phyloP scores from a whole-genome alignment of 2,329 filamentous ascomycete species.

The Catunica adiposa region DNA sequence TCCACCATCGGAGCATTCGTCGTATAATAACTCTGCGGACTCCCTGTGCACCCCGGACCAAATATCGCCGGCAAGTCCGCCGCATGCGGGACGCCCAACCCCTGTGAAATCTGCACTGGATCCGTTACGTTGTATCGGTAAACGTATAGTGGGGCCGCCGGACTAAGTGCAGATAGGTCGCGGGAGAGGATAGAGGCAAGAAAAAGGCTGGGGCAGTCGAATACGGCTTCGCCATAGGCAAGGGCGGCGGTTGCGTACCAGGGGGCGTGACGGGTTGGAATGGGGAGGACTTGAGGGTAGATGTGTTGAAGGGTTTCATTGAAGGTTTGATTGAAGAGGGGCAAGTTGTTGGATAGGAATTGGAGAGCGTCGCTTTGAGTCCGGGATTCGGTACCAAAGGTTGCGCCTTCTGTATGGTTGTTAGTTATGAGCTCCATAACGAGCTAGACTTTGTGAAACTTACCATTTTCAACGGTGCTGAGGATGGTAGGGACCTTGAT shows the following conservation, averaged over 20 bases:
- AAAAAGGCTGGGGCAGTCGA: slow-evolving; percentile 25
- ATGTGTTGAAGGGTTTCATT: slow-evolving; percentile 21
- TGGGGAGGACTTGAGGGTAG: slow-evolving; percentile 24
- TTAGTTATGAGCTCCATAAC: background rate
- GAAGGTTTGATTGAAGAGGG: slow-evolving; percentile 24
- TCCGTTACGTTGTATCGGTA: slow-evolving; percentile 36
- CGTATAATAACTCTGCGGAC: slow-evolving; percentile 25
- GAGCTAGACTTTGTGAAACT: slow-evolving; percentile 12
- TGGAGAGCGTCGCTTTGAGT: slow-evolving; percentile 21
- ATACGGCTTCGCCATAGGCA: slow-evolving; percentile 31
- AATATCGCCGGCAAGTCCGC: slow-evolving; percentile 33
- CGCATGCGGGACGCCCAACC: slow-evolving; percentile 32
- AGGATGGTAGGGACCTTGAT: slow-evolving; percentile 29
- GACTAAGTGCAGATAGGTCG: slow-evolving; percentile 14
- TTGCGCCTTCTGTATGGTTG: slow-evolving; percentile 27
- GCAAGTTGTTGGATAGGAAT: slow-evolving; percentile 33
- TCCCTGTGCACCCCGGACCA: slow-evolving; percentile 23
- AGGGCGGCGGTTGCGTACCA: slow-evolving; percentile 29
- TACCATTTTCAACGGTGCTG: slow-evolving; percentile 29
- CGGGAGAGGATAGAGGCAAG: slow-evolving; percentile 20
- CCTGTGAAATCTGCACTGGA: slow-evolving; percentile 20
- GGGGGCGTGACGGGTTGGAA: slow-evolving; percentile 24
- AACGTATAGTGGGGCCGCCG: slow-evolving; percentile 23
- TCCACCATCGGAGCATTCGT: slow-evolving; percentile 30
- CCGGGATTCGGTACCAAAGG: slow-evolving; percentile 26